phyloP scores from a whole-genome alignment of 2,329 filamentous ascomycete species.

The Colletotrichum cordylinicola region DNA sequence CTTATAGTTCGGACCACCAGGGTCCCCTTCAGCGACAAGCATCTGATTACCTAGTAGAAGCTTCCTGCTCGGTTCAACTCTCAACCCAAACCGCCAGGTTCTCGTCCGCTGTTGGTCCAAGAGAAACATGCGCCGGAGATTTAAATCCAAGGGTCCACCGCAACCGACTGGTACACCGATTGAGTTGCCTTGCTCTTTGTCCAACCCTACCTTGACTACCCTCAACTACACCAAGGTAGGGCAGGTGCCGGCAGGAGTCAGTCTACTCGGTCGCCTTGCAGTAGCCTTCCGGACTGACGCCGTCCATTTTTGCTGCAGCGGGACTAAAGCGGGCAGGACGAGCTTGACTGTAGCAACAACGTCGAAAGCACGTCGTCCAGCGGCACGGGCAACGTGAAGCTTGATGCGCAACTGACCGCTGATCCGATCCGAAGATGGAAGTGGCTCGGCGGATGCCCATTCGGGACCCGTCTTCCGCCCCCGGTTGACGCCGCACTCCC shows the following conservation, averaged over 20 bases:
- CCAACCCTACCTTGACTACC: neutral
- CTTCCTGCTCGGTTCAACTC: neutral
- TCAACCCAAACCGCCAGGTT: neutral
- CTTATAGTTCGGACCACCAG: neutral
- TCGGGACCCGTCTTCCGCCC: conserved; percentile 11
- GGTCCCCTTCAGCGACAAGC: neutral
- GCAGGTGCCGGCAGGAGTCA: neutral
- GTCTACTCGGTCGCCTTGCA: neutral
- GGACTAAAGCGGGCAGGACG: neutral
- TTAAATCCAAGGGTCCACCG: conserved; percentile 12
- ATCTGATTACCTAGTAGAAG: neutral
- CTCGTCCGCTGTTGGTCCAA: neutral
- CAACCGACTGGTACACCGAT: neutral
- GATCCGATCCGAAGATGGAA: neutral
- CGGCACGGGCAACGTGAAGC: neutral
- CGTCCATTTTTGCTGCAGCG: neutral
- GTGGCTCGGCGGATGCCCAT: conserved; percentile 2
- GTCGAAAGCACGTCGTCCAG: neutral
- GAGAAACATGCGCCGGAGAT: conserved; percentile 15
- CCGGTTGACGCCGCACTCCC: conserved; percentile 1
- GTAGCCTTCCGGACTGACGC: neutral
- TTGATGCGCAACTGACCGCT: neutral
- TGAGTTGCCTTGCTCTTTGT: neutral
- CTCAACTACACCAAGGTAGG: neutral
- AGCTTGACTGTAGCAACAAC: neutral